Percentiles rank a stretch among this genome's conserved stretches.
These are phyloP conservation scores for Colletotrichum tropicicola DNA, from an alignment of 2,329 filamentous ascomycete species.

Conservation along the genomic window DNA sequence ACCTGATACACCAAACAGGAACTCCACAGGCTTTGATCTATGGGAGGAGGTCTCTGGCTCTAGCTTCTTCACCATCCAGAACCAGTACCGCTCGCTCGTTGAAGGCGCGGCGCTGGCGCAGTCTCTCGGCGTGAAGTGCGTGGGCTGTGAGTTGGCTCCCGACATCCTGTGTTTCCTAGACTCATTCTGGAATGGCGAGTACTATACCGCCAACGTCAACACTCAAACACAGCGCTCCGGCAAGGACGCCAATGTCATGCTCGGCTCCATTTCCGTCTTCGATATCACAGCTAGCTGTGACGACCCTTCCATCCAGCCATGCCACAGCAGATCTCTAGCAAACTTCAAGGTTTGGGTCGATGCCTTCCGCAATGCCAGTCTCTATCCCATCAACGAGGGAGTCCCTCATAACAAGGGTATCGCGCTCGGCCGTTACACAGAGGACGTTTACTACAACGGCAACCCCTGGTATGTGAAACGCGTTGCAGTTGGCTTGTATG, in stretches of 20 bases:
- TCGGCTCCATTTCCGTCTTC: slow-evolving; percentile 57
- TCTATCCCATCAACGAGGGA: slow-evolving; percentile 62
- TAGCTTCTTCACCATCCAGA: slow-evolving; percentile 67
- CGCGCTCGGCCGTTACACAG: slow-evolving; percentile 54
- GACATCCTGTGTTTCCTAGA: slow-evolving; percentile 63
- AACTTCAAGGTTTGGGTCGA: slow-evolving; percentile 66
- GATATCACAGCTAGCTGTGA: slow-evolving; percentile 60
- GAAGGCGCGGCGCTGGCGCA: slow-evolving; percentile 61
- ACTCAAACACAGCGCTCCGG: slow-evolving; percentile 57
- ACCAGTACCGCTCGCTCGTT: slow-evolving; percentile 59
- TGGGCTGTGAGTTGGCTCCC: slow-evolving; percentile 59
- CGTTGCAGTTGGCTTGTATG: neutral
- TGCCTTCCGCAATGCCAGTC: slow-evolving; percentile 55
- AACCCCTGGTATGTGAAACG: slow-evolving; percentile 69
- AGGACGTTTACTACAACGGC: slow-evolving; percentile 63
- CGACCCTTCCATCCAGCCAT: slow-evolving; percentile 65
- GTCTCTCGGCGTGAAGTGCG: slow-evolving; percentile 56
- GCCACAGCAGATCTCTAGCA: slow-evolving; percentile 57
- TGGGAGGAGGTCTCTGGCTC: slow-evolving; percentile 69
- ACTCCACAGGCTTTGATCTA: slow-evolving; percentile 64
- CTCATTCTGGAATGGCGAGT: slow-evolving; percentile 66
- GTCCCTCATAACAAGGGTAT: slow-evolving; percentile 53
- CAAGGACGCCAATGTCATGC: slow-evolving; percentile 63
- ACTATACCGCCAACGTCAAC: slow-evolving; percentile 62
- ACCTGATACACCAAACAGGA: slow-evolving; percentile 39